Evolutionary conservation across 192 early-diverging fungal genomes (phyloP), one percentile per base, ranked within the genome.

Genomic region (Coemansia sp.): DNA sequence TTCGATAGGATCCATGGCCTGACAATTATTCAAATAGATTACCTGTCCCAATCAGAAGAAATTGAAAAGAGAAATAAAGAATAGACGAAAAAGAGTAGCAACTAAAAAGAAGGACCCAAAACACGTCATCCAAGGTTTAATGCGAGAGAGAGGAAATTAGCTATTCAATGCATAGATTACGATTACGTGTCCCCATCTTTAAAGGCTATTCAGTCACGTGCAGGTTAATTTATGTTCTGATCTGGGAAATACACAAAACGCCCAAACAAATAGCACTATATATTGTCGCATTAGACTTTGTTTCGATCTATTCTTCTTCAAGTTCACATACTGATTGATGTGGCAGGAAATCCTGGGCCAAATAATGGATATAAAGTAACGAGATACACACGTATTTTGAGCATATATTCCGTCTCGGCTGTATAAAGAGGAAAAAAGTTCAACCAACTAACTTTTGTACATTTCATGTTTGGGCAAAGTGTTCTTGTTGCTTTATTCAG

Each of bases 1-100:
- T 36, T 63, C 61, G 62, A 76, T 54, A 3, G 74, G 74, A 58
- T 76, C 74, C 74, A 76, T 76, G 11, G 36, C n/a, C 56, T 46
- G 39, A 1, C 18, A 13, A 52, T 46, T 19, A 10, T 26, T 8
- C 26, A 18, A 49, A 49, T 15, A 15, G 15, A 8, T 7, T 49
- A 48, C 6, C 19, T 18, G n/a, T 18, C 19, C 19, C 19, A 43
- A 43, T 43, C 42, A 43, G 13, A 12, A 43, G 13, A 4, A 43
- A 43, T 43, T 43, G 42, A 43, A 43, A 43, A 12, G 8, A 13
- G 13, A 43, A 12, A 43, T n/a, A 21, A 54, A 54, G 51, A 54
- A 26, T n/a, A 47, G 36, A 19, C 9, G 36, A 21, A 15, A 41
- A 46, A 40, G 61, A 45, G 21, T 5, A 15, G 45, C 12, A 46